Conservation (phyloP, 1,284 basidiomycete species). For the Trametes polyzona region DNA sequence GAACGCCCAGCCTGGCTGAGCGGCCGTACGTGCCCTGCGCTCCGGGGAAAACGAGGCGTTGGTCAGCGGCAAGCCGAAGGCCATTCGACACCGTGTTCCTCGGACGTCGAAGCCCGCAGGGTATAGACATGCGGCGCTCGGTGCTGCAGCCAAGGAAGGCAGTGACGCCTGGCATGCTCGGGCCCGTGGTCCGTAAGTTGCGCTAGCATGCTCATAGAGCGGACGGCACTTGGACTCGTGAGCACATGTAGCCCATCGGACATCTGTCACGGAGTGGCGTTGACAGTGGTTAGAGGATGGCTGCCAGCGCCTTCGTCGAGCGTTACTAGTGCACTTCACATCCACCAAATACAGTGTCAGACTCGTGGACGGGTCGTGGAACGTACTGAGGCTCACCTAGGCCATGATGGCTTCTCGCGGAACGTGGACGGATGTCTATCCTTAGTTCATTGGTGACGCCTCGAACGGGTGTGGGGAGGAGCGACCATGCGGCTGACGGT, state of each 20-base stretch:
- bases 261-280: not conserved
- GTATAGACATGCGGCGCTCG: not conserved
- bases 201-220: not conserved
- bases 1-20: not conserved
- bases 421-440: too few species aligned
- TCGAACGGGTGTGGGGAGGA: too few species aligned
- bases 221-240: not conserved
- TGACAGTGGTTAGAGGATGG: not conserved
- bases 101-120: not conserved
- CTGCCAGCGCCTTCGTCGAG: too few species aligned
- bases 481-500: too few species aligned
- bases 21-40: not conserved
- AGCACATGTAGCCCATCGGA: not conserved
- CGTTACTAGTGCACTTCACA: not conserved
- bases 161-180: not conserved
- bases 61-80: not conserved
- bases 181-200: not conserved
- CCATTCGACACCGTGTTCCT: too few species aligned
- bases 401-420: too few species aligned
- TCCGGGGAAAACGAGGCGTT: not conserved
- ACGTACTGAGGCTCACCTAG: too few species aligned
- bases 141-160: not conserved
- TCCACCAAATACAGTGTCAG: not conserved
- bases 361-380: too few species aligned
- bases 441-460: too few species aligned